Conservation (phyloP, 2,329 filamentous ascomycete genomes). For the Fusarium xyrophilum region DNA sequence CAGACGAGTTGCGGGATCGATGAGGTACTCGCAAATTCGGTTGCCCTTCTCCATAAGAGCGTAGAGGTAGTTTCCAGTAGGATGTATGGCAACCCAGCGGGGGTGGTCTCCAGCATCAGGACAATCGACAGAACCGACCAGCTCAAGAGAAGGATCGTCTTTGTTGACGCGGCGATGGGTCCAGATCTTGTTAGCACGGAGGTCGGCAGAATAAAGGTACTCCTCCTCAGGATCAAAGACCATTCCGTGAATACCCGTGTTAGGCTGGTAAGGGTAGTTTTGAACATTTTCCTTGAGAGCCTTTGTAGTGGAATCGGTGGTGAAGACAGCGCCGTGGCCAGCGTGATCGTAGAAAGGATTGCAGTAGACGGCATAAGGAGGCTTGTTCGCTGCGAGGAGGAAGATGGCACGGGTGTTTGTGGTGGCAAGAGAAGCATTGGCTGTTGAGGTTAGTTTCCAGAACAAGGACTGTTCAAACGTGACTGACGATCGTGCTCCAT, state of each 20-base stretch:
- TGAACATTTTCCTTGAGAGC: constrained; percentile 70
- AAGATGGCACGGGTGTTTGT: constrained; percentile 92
- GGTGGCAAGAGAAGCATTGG: constrained; percentile 69
- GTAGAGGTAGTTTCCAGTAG: constrained; percentile 79
- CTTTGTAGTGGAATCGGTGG: constrained; percentile 60
- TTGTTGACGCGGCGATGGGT: constrained; percentile 72
- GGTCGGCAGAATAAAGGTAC: constrained; percentile 80
- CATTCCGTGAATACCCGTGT: constrained; percentile 81
- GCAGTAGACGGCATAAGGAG: constrained; percentile 84
- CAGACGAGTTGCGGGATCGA: constrained; percentile 75
- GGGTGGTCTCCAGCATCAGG: constrained; percentile 78
- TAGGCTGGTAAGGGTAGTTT: constrained; percentile 73
- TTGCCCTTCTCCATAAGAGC: constrained; percentile 92
- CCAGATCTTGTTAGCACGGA: constrained; percentile 83
- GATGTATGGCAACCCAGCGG: constrained; percentile 86
- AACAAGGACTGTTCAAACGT: not conserved
- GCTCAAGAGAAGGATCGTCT: constrained; percentile 55
- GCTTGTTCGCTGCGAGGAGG: constrained; percentile 77
- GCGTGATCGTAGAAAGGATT: constrained; percentile 91
- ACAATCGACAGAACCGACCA: constrained; percentile 76
- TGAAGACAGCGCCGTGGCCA: constrained; percentile 80
- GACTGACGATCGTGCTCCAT: constrained; percentile 76
- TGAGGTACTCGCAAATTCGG: constrained; percentile 78
- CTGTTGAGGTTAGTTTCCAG: constrained; percentile 49
- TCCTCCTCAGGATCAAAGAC: constrained; percentile 77